Evolutionary conservation across 2,329 filamentous ascomycete genomes (phyloP).

Genomic region (Ceratocystis smalleyi): DNA sequence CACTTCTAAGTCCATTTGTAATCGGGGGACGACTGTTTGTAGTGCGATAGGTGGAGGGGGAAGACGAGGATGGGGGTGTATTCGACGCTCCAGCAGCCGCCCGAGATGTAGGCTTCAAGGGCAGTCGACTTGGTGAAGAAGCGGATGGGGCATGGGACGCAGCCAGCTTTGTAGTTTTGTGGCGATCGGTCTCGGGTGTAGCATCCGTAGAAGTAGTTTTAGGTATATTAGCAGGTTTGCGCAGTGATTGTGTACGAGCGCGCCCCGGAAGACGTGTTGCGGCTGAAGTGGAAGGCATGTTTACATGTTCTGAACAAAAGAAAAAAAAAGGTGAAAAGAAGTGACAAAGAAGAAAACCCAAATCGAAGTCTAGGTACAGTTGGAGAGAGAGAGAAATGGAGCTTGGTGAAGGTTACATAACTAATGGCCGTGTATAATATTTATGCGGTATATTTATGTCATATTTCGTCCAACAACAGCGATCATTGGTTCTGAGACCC

Average conservation of each 20-base stretch:
- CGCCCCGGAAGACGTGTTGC: conserved; percentile 30
- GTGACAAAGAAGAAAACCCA: background rate
- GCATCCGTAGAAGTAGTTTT: background rate
- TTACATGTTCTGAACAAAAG: conserved; percentile 6
- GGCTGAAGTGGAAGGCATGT: conserved; percentile 5
- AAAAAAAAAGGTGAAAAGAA: background rate
- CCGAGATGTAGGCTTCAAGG: conserved; percentile 29
- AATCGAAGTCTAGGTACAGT: background rate
- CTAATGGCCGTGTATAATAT: too few relatives aligned
- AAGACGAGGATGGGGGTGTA: background rate
- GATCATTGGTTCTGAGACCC: too few relatives aligned
- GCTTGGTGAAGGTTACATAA: too few relatives aligned
- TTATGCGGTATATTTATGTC: too few relatives aligned
- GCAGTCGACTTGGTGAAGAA: conserved; percentile 35
- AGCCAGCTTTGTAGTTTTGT: conserved; percentile 19
- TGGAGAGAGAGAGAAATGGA: too few relatives aligned
- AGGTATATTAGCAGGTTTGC: conserved; percentile 25
- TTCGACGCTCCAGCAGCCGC: background rate
- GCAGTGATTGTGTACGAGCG: conserved; percentile 33
- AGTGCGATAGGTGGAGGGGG: background rate
- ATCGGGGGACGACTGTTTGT: background rate
- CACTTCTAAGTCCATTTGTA: background rate
- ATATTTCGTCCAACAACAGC: too few relatives aligned
- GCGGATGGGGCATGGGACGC: conserved; percentile 9
- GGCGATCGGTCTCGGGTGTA: conserved; percentile 20